Evolutionary conservation across 768 basidiomycete genomes (phyloP), one percentile per base, ranked within the genome.

Genomic region (Tephrocybe sp.): DNA sequence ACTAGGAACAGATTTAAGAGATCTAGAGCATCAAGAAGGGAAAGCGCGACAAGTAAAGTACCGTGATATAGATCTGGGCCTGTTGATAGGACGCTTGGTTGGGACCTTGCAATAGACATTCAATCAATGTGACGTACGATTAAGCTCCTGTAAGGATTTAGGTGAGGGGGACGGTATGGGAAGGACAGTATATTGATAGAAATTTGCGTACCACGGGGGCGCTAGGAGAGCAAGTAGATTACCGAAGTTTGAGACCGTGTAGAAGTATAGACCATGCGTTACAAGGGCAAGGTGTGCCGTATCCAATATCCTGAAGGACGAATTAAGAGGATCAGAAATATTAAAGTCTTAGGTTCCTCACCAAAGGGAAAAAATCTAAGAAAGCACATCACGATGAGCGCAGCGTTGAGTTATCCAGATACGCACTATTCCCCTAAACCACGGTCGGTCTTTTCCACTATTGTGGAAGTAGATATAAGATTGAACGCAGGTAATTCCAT

Each of bases 181-280:
- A 43, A 11, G 17, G 3, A 45, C n/a, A n/a, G 8, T 43, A 9
- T 36, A 36, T 9, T 4, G 34, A 4, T 9, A 8, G 34, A n/a
- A 5, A 12, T 71, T 68, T 25, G 46, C 60, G 43, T 24, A 54
- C 53, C 53, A 54, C 10, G 48, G 20, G 8, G 48, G 48, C 26
- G 23, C n/a, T 8, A 21, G 18, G 2, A 50, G 21, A 20, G 43
- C 53, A 21, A 12, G 24, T 15, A 44, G 23, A 20, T 49, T 49
- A n/a, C 53, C 53, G 37, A 54, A 54, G 28, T 49, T 54, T n/a
- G 48, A 37, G 25, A 54, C 43, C 34, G 49, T 17, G 32, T 50
- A 54, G 37, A 45, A 20, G 43, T 54, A 54, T 15, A 54, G 39
- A 6, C 41, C 42, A 12, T 54, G 53, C 4, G 38, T 50, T 23